A percentile compares a stretch with the other conserved stretches of the same genome.
Conservation (phyloP, 805 yeast genomes). For the Sungouiella blattae region DNA sequence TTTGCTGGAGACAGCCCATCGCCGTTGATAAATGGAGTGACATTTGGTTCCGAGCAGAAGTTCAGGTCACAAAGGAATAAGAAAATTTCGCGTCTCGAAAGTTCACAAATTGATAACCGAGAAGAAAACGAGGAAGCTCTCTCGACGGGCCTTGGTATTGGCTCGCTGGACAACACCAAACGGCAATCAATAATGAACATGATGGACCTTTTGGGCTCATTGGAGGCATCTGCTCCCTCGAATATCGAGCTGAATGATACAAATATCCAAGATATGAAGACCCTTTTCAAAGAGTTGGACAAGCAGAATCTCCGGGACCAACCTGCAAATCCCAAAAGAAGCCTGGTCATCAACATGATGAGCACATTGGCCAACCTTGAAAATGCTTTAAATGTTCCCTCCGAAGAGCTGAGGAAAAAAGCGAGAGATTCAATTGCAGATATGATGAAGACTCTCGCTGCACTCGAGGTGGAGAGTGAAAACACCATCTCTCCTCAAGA, state of each 20-base stretch:
- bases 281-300: background rate
- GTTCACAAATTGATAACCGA: background rate
- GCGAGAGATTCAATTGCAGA: conserved; percentile 24
- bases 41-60: conserved; percentile 1
- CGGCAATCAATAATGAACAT: conserved; percentile 4
- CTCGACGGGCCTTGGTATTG: conserved; percentile 10
- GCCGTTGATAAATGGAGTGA: conserved; percentile 3
- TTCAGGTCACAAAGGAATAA: conserved; percentile 5
- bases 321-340: conserved; percentile 1
- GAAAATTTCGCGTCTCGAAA: background rate
- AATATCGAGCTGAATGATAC: background rate
- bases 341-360: conserved; percentile 14
- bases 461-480: conserved; percentile 2
- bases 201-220: conserved; percentile 3
- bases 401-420: conserved; percentile 3
- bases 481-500: background rate
- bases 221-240: background rate
- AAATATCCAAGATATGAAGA: conserved; percentile 1
- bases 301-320: background rate
- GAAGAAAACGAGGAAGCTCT: too few species aligned
- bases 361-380: conserved; percentile 12
- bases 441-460: conserved; percentile 25
- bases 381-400: background rate
- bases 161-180: background rate
- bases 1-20: background rate